Evolutionary conservation across 176 grass and related monocot genomes (phyloP).

Genomic region (Oryza punctata): DNA sequence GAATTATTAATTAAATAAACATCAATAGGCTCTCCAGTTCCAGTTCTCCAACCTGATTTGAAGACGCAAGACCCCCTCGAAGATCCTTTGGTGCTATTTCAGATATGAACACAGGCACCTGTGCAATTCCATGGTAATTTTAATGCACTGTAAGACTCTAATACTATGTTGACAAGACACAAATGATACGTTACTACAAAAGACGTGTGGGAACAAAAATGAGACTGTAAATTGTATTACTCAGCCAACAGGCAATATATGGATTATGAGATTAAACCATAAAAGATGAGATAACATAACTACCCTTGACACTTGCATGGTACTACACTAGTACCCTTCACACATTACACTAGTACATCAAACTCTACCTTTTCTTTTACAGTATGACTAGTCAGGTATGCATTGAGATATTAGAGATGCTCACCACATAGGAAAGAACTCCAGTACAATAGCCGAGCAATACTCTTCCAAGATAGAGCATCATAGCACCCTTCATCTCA

Average conservation of each 20-base stretch:
- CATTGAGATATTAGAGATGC: constrained; percentile 25
- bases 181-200: not conserved
- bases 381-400: not conserved
- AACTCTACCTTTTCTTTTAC: not conserved
- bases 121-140: constrained; percentile 25
- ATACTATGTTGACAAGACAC: not conserved
- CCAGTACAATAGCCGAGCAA: constrained; percentile 63
- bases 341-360: not conserved
- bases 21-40: not conserved
- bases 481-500: constrained; percentile 35
- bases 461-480: constrained; percentile 62
- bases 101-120: constrained; percentile 78
- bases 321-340: not conserved
- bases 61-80: constrained; percentile 62
- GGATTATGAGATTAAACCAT: not conserved
- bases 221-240: not conserved
- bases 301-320: not conserved
- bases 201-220: not conserved
- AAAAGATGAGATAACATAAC: not conserved
- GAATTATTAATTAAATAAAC: not conserved
- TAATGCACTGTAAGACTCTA: not conserved
- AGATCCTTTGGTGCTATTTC: constrained; percentile 78
- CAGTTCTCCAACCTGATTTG: constrained; percentile 51
- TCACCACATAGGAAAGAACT: constrained; percentile 84
- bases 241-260: not conserved